Conservation (phyloP, 768 basidiomycete genomes). For the Butyriboletus loyo region DNA sequence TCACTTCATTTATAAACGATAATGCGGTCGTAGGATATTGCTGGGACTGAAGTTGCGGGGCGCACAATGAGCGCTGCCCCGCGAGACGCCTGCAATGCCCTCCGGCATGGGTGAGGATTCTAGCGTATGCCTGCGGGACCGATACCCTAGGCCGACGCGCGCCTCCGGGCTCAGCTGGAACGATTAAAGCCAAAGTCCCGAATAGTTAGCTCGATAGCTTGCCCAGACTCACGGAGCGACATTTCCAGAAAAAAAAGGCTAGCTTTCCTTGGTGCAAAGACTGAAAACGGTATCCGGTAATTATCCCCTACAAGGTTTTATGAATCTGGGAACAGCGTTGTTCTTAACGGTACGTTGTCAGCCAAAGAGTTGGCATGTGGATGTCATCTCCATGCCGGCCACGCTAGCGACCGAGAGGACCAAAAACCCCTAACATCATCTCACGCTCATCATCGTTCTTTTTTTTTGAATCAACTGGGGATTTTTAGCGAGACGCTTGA, state of each 20-base stretch:
- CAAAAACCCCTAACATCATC: neutral
- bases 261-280: neutral
- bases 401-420: neutral
- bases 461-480: neutral
- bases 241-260: neutral
- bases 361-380: neutral
- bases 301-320: neutral
- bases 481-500: neutral
- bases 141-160: neutral
- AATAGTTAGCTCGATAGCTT: neutral
- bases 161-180: neutral
- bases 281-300: too few relatives aligned
- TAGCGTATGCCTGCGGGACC: neutral
- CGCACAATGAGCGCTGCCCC: slow-evolving; percentile 7
- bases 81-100: neutral
- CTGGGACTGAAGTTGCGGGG: neutral
- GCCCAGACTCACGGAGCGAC: neutral
- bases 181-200: neutral
- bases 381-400: slow-evolving; percentile 4
- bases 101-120: too few relatives aligned
- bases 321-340: slow-evolving; percentile 8
- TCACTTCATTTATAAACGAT: slow-evolving; percentile 1
- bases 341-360: slow-evolving; percentile 1
- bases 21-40: neutral
- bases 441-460: neutral